Evolutionary conservation across 2,329 filamentous ascomycete species (phyloP).

Genomic region (Trichoderma brevicompactum): DNA sequence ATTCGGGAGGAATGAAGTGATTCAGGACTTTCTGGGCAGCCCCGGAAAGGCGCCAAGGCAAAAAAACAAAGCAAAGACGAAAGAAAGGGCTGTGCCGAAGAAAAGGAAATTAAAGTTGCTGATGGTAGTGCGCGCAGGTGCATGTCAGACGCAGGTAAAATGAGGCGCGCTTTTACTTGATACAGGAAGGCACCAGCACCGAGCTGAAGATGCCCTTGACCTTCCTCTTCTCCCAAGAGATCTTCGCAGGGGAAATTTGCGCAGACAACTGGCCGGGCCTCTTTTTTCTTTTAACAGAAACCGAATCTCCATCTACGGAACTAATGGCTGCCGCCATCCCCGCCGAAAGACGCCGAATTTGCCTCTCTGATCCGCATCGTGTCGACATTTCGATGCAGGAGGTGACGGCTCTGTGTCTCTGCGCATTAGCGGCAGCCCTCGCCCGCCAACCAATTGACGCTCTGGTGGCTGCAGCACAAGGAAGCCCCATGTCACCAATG

Average conservation of each 20-base stretch:
- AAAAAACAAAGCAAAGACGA: background rate
- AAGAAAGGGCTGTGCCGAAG: background rate
- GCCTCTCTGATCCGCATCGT: background rate
- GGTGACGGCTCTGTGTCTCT: background rate
- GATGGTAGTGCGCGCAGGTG: background rate
- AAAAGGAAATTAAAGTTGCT: constrained; percentile 9
- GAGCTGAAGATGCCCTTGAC: background rate
- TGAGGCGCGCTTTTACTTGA: constrained; percentile 8
- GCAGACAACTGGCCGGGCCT: background rate
- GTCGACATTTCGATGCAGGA: constrained; percentile 7
- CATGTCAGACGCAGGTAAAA: constrained; percentile 1
- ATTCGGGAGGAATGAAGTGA: background rate
- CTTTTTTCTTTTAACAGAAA: background rate
- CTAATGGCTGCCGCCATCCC: background rate
- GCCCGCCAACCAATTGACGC: constrained; percentile 24
- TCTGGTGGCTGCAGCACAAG: background rate
- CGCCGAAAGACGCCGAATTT: background rate
- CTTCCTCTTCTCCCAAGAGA: constrained; percentile 6
- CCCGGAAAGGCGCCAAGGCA: background rate
- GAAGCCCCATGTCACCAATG: background rate
- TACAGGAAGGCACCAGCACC: background rate
- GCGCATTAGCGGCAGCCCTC: background rate
- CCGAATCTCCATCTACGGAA: no score
- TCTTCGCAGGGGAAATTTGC: background rate
- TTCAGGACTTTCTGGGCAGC: background rate